phyloP scores from a whole-genome alignment of 257 asterid species.

The Verbena officinalis region DNA sequence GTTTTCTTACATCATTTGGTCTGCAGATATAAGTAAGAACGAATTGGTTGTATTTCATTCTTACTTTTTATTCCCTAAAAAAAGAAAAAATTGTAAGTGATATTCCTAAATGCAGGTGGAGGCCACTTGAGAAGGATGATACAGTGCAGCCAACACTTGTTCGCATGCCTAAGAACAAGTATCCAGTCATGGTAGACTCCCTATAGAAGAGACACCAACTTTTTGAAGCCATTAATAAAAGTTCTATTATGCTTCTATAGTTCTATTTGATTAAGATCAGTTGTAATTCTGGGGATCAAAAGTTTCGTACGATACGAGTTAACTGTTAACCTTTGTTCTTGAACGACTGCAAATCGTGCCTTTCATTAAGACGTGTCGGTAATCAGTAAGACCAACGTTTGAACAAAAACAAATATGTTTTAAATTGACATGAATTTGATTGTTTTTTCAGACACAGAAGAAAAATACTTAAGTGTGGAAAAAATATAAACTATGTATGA shows the following conservation, averaged over 20 bases:
- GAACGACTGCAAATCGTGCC: no score
- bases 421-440: no score
- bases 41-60: no score
- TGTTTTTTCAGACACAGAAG: no score
- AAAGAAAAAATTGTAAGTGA: no score
- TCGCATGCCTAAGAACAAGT: slow-evolving; percentile 85
- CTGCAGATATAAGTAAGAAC: slow-evolving; percentile 69
- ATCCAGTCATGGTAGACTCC: slow-evolving; percentile 64
- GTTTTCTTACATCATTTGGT: slow-evolving; percentile 81
- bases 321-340: not conserved
- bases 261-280: not conserved
- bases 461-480: no score
- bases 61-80: no score
- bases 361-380: no score
- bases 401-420: no score
- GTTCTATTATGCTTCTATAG: not conserved
- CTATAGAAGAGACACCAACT: slow-evolving; percentile 37
- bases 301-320: not conserved
- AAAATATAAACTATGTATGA: no score
- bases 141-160: slow-evolving; percentile 79
- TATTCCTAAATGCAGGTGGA: slow-evolving; percentile 70
- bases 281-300: not conserved
- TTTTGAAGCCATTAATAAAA: slow-evolving; percentile 28
- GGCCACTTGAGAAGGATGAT: slow-evolving; percentile 58
- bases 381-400: no score